Evolutionary conservation across 768 basidiomycete species (phyloP).

Genomic region (Mycena pura): DNA sequence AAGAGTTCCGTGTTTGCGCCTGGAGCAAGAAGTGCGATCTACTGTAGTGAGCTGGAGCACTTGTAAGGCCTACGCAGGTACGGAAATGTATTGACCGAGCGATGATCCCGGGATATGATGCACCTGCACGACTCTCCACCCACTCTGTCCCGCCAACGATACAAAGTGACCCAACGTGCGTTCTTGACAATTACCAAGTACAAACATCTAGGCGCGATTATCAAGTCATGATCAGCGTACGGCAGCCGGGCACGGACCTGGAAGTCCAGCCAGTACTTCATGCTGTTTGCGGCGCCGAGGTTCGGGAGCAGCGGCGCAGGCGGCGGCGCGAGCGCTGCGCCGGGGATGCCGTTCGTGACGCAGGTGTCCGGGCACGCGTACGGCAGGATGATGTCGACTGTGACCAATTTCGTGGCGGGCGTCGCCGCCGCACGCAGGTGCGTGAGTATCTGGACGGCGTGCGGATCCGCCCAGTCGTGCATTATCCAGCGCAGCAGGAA

Average conservation of each 20-base stretch:
- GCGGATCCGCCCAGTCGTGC: slow-evolving; percentile 60
- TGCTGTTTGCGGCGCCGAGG: slow-evolving; percentile 15
- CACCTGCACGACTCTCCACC: slow-evolving; percentile 20
- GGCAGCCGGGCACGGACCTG: background rate
- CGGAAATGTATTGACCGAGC: slow-evolving; percentile 8
- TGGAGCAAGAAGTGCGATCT: too few species aligned
- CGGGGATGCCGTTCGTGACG: background rate
- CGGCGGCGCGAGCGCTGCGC: background rate
- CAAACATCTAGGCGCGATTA: slow-evolving; percentile 9
- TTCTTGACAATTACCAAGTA: slow-evolving; percentile 18
- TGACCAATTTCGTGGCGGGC: slow-evolving; percentile 27
- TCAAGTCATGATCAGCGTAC: background rate
- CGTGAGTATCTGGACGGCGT: slow-evolving; percentile 46
- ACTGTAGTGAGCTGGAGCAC: too few species aligned
- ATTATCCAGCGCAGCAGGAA: slow-evolving; percentile 51
- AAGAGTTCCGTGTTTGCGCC: too few species aligned
- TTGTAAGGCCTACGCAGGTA: too few species aligned
- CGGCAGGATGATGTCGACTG: slow-evolving; percentile 19
- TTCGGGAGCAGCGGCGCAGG: slow-evolving; percentile 19
- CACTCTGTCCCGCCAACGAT: background rate
- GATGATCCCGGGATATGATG: slow-evolving; percentile 16
- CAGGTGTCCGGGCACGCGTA: slow-evolving; percentile 3
- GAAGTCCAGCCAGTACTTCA: slow-evolving; percentile 23
- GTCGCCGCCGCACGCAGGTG: slow-evolving; percentile 47
- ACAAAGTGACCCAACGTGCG: slow-evolving; percentile 17